Base-by-base conservation (phyloP, 192 early-diverging fungal genomes). In the Spizellomyces punctatus region DNA sequence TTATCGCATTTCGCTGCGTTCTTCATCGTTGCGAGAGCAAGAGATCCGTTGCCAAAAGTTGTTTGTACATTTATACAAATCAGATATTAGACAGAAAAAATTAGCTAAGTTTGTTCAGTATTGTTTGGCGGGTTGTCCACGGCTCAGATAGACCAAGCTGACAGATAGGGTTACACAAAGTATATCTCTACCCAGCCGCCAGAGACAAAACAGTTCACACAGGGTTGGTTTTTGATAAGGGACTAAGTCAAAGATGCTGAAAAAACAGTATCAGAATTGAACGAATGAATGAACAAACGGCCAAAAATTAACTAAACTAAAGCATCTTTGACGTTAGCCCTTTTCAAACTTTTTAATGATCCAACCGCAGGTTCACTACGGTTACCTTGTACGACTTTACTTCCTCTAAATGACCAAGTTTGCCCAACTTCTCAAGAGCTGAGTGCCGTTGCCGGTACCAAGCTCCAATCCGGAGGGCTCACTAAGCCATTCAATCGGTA, bases 321-420 rank as follows among this genome's bases (percentile, higher is more conserved):
- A n/a, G n/a, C n/a, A n/a, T n/a, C n/a, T n/a, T n/a, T n/a, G n/a
- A n/a, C n/a, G n/a, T n/a, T n/a, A n/a, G n/a, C n/a, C n/a, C n/a
- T n/a, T n/a, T 12, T 52, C 19, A 64, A 17, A 19, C 54, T 72
- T 55, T 46, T 16, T 73, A 64, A 75, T 75, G 74, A 75, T 73
- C 74, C 74, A 74, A 74, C 74, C 68, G 69, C 86, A 89, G 86
- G 84, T 90, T 89, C 88, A 91, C 82, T 86, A 90, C 82, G 80
- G 86, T 85, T 84, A 89, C 87, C 88, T 89, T 91, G 86, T 88
- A 90, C 87, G 83, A 91, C 88, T 91, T 86, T 91, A 91, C 88
- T 91, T 91, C 89, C 90, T 91, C 88, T 91, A 89, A 91, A 90
- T 89, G 87, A 86, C 83, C 89, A 89, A 91, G 90, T 90, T 91